These are phyloP conservation scores for Graphium sp. DNA, from an alignment of 2,329 filamentous ascomycete species.

Conservation along the genomic window DNA sequence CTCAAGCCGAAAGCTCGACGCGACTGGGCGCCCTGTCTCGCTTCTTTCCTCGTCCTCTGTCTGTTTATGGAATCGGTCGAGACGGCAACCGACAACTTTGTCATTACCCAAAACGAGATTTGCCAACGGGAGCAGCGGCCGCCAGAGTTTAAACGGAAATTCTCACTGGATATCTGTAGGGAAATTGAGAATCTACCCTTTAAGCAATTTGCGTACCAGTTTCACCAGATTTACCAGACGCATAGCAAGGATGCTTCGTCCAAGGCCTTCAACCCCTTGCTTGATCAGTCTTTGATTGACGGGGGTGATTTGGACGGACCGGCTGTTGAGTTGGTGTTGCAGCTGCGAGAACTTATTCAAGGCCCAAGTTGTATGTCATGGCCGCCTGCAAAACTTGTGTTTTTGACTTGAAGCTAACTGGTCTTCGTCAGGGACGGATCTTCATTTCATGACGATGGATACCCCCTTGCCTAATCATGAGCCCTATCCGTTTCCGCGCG, in stretches of 20 bases:
- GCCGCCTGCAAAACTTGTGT: slow-evolving; percentile 1
- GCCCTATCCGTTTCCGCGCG: slow-evolving; percentile 25
- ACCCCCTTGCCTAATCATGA: slow-evolving; percentile 26
- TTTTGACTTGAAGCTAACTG: neutral
- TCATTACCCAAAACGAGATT: slow-evolving; percentile 32
- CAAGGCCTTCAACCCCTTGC: slow-evolving; percentile 37
- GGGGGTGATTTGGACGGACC: slow-evolving; percentile 27
- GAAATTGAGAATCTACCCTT: slow-evolving; percentile 43
- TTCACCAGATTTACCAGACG: slow-evolving; percentile 42
- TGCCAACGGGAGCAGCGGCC: slow-evolving; percentile 18
- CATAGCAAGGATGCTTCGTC: slow-evolving; percentile 28
- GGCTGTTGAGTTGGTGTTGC: slow-evolving; percentile 25
- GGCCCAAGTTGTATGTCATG: slow-evolving; percentile 24
- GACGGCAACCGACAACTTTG: slow-evolving; percentile 32
- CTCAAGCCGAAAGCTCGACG: slow-evolving; percentile 34
- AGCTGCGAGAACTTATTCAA: slow-evolving; percentile 25
- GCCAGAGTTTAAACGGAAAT: slow-evolving; percentile 19
- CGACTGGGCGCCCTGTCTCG: slow-evolving; percentile 40
- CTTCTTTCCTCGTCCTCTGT: slow-evolving; percentile 37
- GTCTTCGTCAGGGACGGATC: slow-evolving; percentile 15
- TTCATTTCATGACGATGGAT: slow-evolving; percentile 27
- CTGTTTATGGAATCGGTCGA: slow-evolving; percentile 42
- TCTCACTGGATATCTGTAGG: slow-evolving; percentile 26
- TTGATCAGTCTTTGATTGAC: slow-evolving; percentile 23
- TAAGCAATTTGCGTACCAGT: slow-evolving; percentile 42